phyloP scores from a whole-genome alignment of 1,139 yeast genomes.

The Kurtzmaniella natalensis region DNA sequence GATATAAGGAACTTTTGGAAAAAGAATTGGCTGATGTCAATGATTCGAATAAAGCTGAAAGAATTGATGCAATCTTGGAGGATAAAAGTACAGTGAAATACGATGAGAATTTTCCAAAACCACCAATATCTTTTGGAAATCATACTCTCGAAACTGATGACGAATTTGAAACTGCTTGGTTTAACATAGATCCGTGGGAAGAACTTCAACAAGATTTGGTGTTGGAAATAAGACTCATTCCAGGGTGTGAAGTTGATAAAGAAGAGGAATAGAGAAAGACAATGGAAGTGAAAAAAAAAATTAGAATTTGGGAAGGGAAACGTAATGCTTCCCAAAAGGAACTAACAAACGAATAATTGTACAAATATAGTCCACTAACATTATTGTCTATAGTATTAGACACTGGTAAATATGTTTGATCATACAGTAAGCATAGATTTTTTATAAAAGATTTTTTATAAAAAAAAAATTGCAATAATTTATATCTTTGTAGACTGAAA shows the following conservation, averaged over 20 bases:
- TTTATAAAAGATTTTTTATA: too few relatives aligned
- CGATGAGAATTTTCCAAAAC: slow-evolving; percentile 27
- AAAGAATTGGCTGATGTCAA: slow-evolving; percentile 26
- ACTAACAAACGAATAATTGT: too few relatives aligned
- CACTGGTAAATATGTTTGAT: too few relatives aligned
- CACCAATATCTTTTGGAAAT: slow-evolving; percentile 36
- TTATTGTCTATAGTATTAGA: too few relatives aligned
- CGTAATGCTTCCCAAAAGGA: too few relatives aligned
- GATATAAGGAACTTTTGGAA: slow-evolving; percentile 19
- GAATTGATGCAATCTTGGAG: slow-evolving; percentile 36
- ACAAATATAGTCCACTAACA: too few relatives aligned
- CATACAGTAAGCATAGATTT: too few relatives aligned
- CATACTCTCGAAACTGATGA: slow-evolving; percentile 35
- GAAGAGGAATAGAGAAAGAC: too few relatives aligned
- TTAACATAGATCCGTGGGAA: slow-evolving; percentile 51
- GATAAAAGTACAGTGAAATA: slow-evolving; percentile 22
- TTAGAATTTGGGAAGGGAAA: too few relatives aligned
- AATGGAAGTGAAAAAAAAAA: too few relatives aligned
- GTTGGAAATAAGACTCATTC: slow-evolving; percentile 42
- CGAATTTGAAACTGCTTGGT: slow-evolving; percentile 44
- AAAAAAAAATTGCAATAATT: too few relatives aligned
- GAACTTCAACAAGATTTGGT: slow-evolving; percentile 43
- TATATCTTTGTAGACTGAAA: too few relatives aligned
- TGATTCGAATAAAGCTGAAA: slow-evolving; percentile 35
- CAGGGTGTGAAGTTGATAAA: slow-evolving; percentile 29